Percentiles rank a stretch among this genome's conserved stretches.
phyloP scores from a whole-genome alignment of 176 grass and related monocot genomes.

The Echinochloa phyllopogon region DNA sequence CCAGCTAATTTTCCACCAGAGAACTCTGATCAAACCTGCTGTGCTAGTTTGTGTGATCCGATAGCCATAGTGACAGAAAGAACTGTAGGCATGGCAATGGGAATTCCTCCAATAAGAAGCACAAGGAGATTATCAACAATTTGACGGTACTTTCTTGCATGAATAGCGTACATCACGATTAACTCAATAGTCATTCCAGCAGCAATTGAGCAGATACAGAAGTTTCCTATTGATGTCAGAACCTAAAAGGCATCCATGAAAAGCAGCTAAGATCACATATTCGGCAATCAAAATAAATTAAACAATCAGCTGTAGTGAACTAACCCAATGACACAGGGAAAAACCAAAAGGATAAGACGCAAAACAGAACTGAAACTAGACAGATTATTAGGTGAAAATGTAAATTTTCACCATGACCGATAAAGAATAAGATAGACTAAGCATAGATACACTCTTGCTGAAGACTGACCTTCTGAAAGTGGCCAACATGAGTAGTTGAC shows the following conservation, averaged over 20 bases:
- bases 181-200: constrained; percentile 64
- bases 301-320: constrained; percentile 6
- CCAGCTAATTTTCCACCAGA: not conserved
- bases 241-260: constrained; percentile 54
- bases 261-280: constrained; percentile 8
- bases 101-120: constrained; percentile 74
- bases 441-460: constrained; percentile 1
- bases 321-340: not conserved
- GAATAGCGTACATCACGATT: constrained; percentile 63
- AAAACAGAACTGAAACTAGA: not conserved
- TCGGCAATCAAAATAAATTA: constrained; percentile 10
- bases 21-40: constrained; percentile 50
- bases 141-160: constrained; percentile 46
- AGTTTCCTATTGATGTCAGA: constrained; percentile 77
- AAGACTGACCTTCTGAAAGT: constrained; percentile 71
- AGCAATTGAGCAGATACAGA: constrained; percentile 80
- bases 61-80: constrained; percentile 89
- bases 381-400: not conserved
- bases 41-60: constrained; percentile 68
- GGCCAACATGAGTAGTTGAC: constrained; percentile 71
- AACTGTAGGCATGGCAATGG: constrained; percentile 77
- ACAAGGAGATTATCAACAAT: constrained; percentile 81
- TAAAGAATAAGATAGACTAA: not conserved
- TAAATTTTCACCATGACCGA: not conserved
- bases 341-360: not conserved